Percentiles rank a stretch among this genome's conserved stretches.
Conservation (phyloP, 352 stramenopile species). For the Globisporangium orthogonon region DNA sequence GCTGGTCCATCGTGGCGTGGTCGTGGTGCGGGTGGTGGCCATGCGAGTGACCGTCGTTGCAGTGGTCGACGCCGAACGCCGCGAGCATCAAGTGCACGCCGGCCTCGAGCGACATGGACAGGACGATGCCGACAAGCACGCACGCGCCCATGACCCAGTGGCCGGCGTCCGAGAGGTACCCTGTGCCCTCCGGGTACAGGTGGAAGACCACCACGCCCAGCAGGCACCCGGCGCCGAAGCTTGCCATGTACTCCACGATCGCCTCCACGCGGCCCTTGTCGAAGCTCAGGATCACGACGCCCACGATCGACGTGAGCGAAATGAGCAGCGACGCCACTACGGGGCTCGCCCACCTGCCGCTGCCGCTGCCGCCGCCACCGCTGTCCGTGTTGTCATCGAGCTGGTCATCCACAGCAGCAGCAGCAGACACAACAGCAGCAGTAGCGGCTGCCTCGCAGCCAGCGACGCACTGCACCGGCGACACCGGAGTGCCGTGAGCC, state of each 20-base stretch:
- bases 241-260: constrained; percentile 17
- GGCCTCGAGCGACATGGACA: constrained; percentile 25
- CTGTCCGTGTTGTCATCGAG: too few species aligned
- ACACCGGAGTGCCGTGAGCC: neutral
- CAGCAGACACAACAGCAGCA: neutral
- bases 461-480: constrained; percentile 4
- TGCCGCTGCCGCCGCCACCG: neutral
- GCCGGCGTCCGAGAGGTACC: constrained; percentile 20
- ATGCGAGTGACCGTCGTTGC: constrained; percentile 9
- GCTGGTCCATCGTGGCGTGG: constrained; percentile 11
- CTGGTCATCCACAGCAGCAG: neutral
- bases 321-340: constrained; percentile 16
- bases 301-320: constrained; percentile 16
- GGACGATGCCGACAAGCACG: constrained; percentile 22
- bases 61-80: constrained; percentile 17
- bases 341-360: constrained; percentile 6
- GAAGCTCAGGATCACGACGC: constrained; percentile 17
- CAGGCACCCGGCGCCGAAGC: constrained; percentile 22
- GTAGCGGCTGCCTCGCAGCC: neutral
- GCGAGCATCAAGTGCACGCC: constrained; percentile 20
- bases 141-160: constrained; percentile 27
- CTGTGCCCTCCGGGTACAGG: constrained; percentile 27
- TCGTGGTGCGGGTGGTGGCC: constrained; percentile 11
- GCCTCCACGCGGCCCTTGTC: constrained; percentile 13
- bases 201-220: constrained; percentile 36